Evolutionary conservation across 306 rosid species (phyloP).

Genomic region (Albizia julibrissin): DNA sequence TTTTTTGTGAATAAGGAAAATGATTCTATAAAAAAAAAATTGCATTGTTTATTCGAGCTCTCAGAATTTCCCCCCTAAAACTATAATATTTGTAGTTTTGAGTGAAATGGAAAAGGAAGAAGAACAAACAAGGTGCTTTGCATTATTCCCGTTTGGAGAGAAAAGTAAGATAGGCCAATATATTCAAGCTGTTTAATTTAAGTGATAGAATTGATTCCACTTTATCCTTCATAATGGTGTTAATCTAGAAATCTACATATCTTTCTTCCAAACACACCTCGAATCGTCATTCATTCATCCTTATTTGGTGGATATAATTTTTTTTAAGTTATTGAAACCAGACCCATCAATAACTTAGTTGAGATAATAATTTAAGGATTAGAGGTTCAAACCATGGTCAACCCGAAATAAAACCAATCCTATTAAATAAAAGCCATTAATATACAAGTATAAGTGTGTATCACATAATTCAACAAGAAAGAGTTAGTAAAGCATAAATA

Average conservation of each 20-base stretch:
- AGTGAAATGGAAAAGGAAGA: not conserved
- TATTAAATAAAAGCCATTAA: too few species aligned
- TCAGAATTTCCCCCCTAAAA: not conserved
- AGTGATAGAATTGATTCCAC: constrained; percentile 40
- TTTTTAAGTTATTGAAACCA: too few species aligned
- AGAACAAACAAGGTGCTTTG: constrained; percentile 19
- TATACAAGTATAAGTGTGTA: too few species aligned
- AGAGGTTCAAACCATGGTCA: too few species aligned
- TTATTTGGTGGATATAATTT: too few species aligned
- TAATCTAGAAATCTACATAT: not conserved
- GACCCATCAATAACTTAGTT: too few species aligned
- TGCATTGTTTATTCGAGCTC: too few species aligned
- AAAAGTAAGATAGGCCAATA: constrained; percentile 29
- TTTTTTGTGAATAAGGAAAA: not conserved
- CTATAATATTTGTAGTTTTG: not conserved
- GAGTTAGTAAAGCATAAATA: too few species aligned
- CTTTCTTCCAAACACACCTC: not conserved
- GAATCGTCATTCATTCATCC: not conserved
- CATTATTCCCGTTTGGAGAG: not conserved
- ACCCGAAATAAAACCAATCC: too few species aligned
- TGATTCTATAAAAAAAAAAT: not conserved
- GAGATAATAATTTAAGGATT: too few species aligned
- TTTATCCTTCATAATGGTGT: constrained; percentile 22
- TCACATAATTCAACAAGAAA: too few species aligned
- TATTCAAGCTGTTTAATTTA: constrained; percentile 35